Evolutionary conservation across 2,329 filamentous ascomycete genomes (phyloP).

Genomic region (Sporothrix globosa): DNA sequence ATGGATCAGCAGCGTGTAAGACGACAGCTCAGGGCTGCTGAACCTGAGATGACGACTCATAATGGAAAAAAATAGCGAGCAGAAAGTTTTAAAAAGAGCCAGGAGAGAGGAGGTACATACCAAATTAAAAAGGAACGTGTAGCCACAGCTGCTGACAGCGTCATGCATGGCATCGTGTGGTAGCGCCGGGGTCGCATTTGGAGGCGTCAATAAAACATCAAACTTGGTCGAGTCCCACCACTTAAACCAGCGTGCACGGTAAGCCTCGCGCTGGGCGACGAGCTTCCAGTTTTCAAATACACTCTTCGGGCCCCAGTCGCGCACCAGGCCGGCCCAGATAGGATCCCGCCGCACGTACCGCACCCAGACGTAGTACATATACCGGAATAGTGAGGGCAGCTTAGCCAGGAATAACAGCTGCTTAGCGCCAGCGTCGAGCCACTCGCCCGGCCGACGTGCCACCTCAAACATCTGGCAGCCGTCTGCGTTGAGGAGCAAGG

Average conservation of each 20-base stretch:
- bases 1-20: background rate
- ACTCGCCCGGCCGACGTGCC: conserved; percentile 76
- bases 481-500: conserved; percentile 81
- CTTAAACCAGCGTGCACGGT: conserved; percentile 76
- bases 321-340: conserved; percentile 77
- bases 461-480: conserved; percentile 79
- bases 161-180: conserved; percentile 86
- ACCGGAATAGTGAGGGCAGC: conserved; percentile 74
- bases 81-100: conserved; percentile 32
- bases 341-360: conserved; percentile 76
- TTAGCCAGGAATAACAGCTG: conserved; percentile 75
- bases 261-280: conserved; percentile 74
- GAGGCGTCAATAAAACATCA: conserved; percentile 81
- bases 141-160: conserved; percentile 83
- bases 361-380: conserved; percentile 87
- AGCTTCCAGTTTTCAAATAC: conserved; percentile 82
- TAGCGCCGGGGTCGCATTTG: conserved; percentile 86
- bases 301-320: conserved; percentile 72
- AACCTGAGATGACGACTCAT: background rate
- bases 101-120: conserved; percentile 50
- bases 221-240: conserved; percentile 78
- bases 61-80: background rate
- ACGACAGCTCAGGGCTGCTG: background rate
- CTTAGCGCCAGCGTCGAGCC: conserved; percentile 74
- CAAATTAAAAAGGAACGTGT: conserved; percentile 91